Base-by-base conservation (phyloP, 2,329 filamentous ascomycete genomes). In the Bipolaris gigantea region DNA sequence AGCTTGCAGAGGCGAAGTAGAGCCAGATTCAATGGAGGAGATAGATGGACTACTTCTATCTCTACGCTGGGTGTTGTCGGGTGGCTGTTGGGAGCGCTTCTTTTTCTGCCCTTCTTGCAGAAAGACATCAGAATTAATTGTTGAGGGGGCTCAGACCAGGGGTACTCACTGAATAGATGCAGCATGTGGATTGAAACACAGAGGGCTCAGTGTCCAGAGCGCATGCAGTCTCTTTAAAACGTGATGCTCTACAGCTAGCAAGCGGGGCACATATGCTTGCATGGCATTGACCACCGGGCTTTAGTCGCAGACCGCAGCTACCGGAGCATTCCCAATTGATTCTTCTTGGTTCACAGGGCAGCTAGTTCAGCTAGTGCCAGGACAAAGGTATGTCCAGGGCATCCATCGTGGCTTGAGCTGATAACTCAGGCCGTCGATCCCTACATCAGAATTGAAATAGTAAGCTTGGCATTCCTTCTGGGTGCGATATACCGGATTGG, bases 51-150 rank as follows among this genome's bases (percentile, higher is more conserved):
- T 50, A 33, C 30, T 41, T 38, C 55, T 43, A 49, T 49, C 45
- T 33, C 21, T 34, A 40, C 49, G 53, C n/a, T 48, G 33, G 18
- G 23, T 43, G 30, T 59, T 46, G 41, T 59, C 54, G 32, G 47
- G 38, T 25, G 50, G 38, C 40, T 56, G 54, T 27, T 47, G 42
- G 18, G 50, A 44, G n/a, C 50, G 55, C 47, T 43, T 60, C 36
- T 64, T 58, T 35, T 57, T 61, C 32, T 60, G 57, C 45, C 58
- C 64, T 51, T 51, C 63, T 63, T 15, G n/a, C n/a, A n/a, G 25
- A 44, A 13, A 7, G 23, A 10, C 27, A 40, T 63, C 30, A 63
- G 51, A 19, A 36, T 39, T 16, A 15, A 16, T 11, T 13, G 6
- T 6, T 11, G 40, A 35, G 16, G 30, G 30, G 21, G 27, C 27